Evolutionary conservation across 805 yeast species (phyloP), one percentile per base, ranked within the genome.

Genomic region (Lachancea nothofagi): DNA sequence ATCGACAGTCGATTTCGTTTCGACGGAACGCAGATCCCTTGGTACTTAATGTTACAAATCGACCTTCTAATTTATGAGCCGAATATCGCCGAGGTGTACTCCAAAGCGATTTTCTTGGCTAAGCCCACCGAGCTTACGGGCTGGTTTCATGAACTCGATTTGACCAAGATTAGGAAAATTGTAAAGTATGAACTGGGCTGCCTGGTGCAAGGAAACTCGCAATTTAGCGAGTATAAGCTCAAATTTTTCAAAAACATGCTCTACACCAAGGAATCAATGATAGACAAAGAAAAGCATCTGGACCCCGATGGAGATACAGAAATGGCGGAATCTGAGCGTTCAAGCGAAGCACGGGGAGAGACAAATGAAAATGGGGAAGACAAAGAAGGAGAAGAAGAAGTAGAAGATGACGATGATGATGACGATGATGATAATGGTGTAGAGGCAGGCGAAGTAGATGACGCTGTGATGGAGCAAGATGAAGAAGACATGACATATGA

Each of bases 31-130:
- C 72, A 70, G 29, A 55, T 83, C 15, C 95, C 96, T 0, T 65
- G 71, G 40, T 74, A 85, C 5, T 74, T 85, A 7, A 74, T 82
- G 44, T 78, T 83, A 50, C 96, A 87, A 54, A 65, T 93, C 7
- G 89, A 88, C 21, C 89, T 90, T 54, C 66, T 93, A 4, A 58
- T 71, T 5, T 95, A 86, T 53, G 66, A 62, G 38, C 74, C 77
- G 7, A 80, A 79, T 47, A 67, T 89, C 7, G 61, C 70, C 13
- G 62, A 57, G 7, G 42, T 75, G 2, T 65, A 66, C 22, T 62
- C 64, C 0, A 59, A 59, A 8, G 72, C 77, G 17, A 79, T 77
- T 43, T 75, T 73, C 42, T 73, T 74, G 34, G 83, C 80, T 40
- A 43, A 48, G 19, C 57, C 59, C 3, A 59, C 60, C 33, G 62